These are phyloP conservation scores for Metschnikowia lunata DNA, from an alignment of 805 yeast genomes.

Conservation along the genomic window DNA sequence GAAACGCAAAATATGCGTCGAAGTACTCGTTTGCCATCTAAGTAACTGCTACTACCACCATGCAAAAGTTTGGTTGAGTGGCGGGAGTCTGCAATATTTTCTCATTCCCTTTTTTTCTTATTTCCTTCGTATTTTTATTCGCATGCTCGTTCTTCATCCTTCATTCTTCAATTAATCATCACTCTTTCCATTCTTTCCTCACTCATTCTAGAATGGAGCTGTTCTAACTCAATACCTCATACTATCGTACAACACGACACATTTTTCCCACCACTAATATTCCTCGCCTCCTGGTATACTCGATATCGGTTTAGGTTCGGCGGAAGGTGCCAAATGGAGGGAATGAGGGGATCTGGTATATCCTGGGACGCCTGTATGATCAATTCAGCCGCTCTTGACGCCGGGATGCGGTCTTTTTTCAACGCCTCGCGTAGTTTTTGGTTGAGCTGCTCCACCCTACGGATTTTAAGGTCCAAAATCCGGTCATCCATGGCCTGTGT, in stretches of 20 bases:
- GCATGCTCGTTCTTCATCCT: too few relatives aligned
- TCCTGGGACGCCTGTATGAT: constrained; percentile 41
- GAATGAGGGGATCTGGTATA: constrained; percentile 46
- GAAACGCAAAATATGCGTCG: too few relatives aligned
- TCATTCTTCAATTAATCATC: too few relatives aligned
- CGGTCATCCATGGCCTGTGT: constrained; percentile 26
- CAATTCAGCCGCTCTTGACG: constrained; percentile 55
- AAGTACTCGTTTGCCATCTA: too few relatives aligned
- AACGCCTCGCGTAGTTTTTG: constrained; percentile 48
- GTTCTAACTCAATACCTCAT: constrained; percentile 4
- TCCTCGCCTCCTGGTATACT: constrained; percentile 16
- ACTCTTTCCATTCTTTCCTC: too few relatives aligned
- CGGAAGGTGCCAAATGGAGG: constrained; percentile 39
- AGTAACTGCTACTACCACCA: too few relatives aligned
- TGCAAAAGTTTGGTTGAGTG: too few relatives aligned
- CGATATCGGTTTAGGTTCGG: constrained; percentile 33
- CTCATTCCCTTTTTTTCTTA: too few relatives aligned
- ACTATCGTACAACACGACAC: constrained; percentile 32
- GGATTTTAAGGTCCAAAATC: constrained; percentile 53
- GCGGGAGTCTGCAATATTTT: too few relatives aligned
- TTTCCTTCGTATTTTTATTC: too few relatives aligned
- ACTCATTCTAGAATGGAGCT: too few relatives aligned
- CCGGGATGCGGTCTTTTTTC: constrained; percentile 54
- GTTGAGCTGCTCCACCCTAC: constrained; percentile 57
- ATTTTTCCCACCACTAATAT: constrained; percentile 8